phyloP scores from a whole-genome alignment of 2,329 filamentous ascomycete species.

The Monilinia laxa region DNA sequence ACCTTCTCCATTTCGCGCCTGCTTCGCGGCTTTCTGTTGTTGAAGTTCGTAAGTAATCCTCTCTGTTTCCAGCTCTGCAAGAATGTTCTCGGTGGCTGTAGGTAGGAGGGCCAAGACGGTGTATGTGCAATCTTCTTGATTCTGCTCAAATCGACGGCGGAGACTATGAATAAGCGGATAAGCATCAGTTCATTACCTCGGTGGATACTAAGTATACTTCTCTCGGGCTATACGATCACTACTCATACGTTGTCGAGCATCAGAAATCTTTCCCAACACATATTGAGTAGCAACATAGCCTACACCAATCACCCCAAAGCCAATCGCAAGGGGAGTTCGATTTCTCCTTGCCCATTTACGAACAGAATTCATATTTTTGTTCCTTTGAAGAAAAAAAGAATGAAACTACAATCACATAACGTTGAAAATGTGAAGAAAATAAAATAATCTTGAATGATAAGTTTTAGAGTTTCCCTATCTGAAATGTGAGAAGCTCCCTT shows the following conservation, averaged over 20 bases:
- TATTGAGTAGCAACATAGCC: slow-evolving; percentile 93
- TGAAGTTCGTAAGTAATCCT: slow-evolving; percentile 91
- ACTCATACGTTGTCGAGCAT: slow-evolving; percentile 94
- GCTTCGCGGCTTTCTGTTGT: slow-evolving; percentile 78
- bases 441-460: slow-evolving; percentile 9
- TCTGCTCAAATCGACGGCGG: slow-evolving; percentile 94
- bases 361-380: slow-evolving; percentile 59
- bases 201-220: slow-evolving; percentile 63
- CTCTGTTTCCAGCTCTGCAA: slow-evolving; percentile 86
- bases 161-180: slow-evolving; percentile 55
- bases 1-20: slow-evolving; percentile 57
- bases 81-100: slow-evolving; percentile 84
- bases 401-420: slow-evolving; percentile 29
- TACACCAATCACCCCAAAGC: slow-evolving; percentile 80
- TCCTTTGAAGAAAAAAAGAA: slow-evolving; percentile 10
- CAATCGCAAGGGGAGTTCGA: slow-evolving; percentile 83
- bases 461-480: background rate
- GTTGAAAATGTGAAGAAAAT: slow-evolving; percentile 20
- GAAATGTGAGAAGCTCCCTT: slow-evolving; percentile 19
- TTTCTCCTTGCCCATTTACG: slow-evolving; percentile 92
- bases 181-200: slow-evolving; percentile 25
- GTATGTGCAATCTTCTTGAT: slow-evolving; percentile 98
- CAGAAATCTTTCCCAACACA: slow-evolving; percentile 84
- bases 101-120: slow-evolving; percentile 95
- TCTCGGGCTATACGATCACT: slow-evolving; percentile 94